These are phyloP conservation scores for Fusarium ramigenum DNA, from an alignment of 2,329 filamentous ascomycete species.

Conservation along the genomic window DNA sequence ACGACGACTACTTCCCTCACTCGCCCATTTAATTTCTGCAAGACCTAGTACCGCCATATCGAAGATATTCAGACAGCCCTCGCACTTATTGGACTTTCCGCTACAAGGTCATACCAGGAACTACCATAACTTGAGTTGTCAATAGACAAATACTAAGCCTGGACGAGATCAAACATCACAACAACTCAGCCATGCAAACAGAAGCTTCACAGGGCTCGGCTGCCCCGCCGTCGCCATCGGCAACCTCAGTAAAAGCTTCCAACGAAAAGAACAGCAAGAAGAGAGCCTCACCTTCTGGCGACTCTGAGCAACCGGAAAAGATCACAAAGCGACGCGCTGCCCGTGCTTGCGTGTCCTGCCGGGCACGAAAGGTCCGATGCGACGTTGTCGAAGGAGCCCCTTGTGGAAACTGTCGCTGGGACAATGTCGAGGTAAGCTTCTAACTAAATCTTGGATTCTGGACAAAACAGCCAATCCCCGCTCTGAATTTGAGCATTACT, in stretches of 20 bases:
- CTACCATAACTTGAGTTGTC: background rate
- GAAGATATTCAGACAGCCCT: background rate
- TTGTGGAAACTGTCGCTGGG: slow-evolving; percentile 86
- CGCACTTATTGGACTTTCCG: background rate
- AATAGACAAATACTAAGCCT: background rate
- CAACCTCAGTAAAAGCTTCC: slow-evolving; percentile 40
- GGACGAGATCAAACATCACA: background rate
- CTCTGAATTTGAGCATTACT: slow-evolving; percentile 26
- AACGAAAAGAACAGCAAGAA: slow-evolving; percentile 48
- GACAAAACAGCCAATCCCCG: slow-evolving; percentile 3
- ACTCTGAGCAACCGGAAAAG: slow-evolving; percentile 54
- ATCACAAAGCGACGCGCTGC: slow-evolving; percentile 84
- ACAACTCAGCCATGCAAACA: slow-evolving; percentile 29
- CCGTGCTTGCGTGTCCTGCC: slow-evolving; percentile 88
- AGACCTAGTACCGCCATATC: slow-evolving; percentile 4
- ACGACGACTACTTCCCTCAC: slow-evolving; percentile 4
- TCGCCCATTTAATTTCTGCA: background rate
- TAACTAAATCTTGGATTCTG: slow-evolving; percentile 3
- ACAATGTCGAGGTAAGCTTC: slow-evolving; percentile 70
- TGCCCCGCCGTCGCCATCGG: slow-evolving; percentile 44
- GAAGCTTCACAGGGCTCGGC: slow-evolving; percentile 39
- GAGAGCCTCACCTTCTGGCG: slow-evolving; percentile 45
- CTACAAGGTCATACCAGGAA: background rate
- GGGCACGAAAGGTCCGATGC: slow-evolving; percentile 90
- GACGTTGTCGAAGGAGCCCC: slow-evolving; percentile 91